Conservation (phyloP, 257 asterid species). For the Solanum pennellii region DNA sequence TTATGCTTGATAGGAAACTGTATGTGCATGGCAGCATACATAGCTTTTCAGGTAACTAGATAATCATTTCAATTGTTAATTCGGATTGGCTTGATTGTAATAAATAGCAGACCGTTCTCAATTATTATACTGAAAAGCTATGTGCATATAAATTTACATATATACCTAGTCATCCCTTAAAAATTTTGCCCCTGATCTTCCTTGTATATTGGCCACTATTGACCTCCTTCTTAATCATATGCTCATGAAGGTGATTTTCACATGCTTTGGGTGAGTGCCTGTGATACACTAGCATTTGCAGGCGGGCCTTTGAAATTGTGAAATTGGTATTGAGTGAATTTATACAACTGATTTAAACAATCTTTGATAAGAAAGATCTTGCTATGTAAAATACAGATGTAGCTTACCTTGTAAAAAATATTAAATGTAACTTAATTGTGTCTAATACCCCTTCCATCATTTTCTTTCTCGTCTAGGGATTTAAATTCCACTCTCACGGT, state of each 20-base stretch:
- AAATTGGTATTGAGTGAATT: background rate
- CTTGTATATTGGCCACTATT: background rate
- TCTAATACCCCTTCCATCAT: background rate
- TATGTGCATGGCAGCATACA: constrained; percentile 82
- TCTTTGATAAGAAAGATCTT: background rate
- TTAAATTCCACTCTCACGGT: background rate
- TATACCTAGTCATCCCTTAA: background rate
- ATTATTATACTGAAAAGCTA: background rate
- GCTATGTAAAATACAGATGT: background rate
- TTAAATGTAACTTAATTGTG: background rate
- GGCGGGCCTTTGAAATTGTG: background rate
- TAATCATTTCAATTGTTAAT: background rate
- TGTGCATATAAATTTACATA: background rate
- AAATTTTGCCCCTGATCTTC: background rate
- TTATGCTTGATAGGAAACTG: constrained; percentile 90
- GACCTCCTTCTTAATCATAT: background rate
- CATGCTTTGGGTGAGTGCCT: background rate
- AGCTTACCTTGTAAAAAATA: background rate
- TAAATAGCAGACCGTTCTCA: background rate
- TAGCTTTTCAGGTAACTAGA: constrained; percentile 71
- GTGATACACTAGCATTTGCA: background rate
- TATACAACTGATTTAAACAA: background rate
- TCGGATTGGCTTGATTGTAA: background rate
- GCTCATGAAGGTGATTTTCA: background rate
- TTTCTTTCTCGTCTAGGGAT: background rate